Evolutionary conservation across 352 stramenopile genomes (phyloP).

Genomic region (Phytophthora fragariae): DNA sequence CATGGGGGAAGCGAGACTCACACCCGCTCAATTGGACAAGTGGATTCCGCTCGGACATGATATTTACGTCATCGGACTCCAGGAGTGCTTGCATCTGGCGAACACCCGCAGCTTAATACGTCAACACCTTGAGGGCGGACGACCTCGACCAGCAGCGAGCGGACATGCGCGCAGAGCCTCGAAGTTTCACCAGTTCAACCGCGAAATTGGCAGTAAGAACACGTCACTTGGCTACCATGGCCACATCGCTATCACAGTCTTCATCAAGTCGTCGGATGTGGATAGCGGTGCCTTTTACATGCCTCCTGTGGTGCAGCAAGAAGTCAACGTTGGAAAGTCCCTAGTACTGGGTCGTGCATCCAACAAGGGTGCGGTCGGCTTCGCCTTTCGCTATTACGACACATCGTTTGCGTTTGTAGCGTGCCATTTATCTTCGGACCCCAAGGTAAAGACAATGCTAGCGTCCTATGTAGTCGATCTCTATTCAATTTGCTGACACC

Average conservation of each 20-base stretch:
- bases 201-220: constrained; percentile 84
- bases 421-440: constrained; percentile 90
- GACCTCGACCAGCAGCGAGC: constrained; percentile 33
- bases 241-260: constrained; percentile 90
- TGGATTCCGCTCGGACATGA: constrained; percentile 88
- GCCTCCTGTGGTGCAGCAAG: constrained; percentile 71
- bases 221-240: constrained; percentile 87
- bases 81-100: constrained; percentile 87
- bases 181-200: constrained; percentile 67
- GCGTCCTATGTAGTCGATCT: neutral
- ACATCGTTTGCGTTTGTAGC: constrained; percentile 89
- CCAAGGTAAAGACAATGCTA: constrained; percentile 49
- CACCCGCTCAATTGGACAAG: constrained; percentile 57
- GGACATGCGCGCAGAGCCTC: constrained; percentile 23
- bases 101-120: constrained; percentile 68
- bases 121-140: constrained; percentile 70
- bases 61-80: constrained; percentile 89
- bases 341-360: constrained; percentile 79
- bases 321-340: constrained; percentile 82
- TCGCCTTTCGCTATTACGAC: constrained; percentile 90
- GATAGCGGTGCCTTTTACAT: constrained; percentile 83
- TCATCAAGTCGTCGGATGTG: constrained; percentile 72
- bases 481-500: neutral
- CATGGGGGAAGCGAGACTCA: constrained; percentile 77
- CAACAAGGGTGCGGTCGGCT: constrained; percentile 92